Percentiles rank a stretch among this genome's conserved stretches.
Conservation (phyloP, 2,329 filamentous ascomycete species). For the Hirsutella thompsonii region DNA sequence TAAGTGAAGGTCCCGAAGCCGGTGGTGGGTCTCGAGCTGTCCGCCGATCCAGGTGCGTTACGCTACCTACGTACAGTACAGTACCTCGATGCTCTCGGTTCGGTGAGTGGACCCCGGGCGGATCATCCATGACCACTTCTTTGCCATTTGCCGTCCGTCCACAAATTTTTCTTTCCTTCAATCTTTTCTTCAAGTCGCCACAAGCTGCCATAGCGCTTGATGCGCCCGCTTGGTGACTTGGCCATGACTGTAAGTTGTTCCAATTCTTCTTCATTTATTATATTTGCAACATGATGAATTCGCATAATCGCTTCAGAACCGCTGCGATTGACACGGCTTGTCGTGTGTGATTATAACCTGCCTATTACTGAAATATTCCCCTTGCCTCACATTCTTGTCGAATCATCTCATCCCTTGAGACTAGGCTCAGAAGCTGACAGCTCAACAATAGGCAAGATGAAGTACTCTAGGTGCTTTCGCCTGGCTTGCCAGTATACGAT, state of each 20-base stretch:
- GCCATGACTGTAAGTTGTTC: constrained; percentile 26
- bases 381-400: neutral
- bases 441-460: constrained; percentile 20
- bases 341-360: constrained; percentile 30
- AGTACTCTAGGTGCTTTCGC: constrained; percentile 21
- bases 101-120: too few relatives aligned
- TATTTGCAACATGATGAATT: constrained; percentile 23
- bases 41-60: too few relatives aligned
- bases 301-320: constrained; percentile 34
- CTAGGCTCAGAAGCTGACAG: neutral
- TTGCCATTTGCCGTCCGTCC: neutral
- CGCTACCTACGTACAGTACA: too few relatives aligned
- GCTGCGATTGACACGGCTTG: constrained; percentile 33
- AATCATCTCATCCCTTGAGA: too few relatives aligned
- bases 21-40: too few relatives aligned
- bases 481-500: constrained; percentile 17
- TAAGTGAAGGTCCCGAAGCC: too few relatives aligned
- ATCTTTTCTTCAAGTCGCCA: neutral
- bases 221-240: constrained; percentile 6
- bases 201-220: neutral
- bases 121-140: neutral
- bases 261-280: neutral
- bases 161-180: neutral
- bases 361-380: constrained; percentile 21
- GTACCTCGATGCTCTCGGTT: too few relatives aligned